These are phyloP conservation scores for Gastrodia elata DNA, from an alignment of 106 monocot genomes.

Conservation along the genomic window DNA sequence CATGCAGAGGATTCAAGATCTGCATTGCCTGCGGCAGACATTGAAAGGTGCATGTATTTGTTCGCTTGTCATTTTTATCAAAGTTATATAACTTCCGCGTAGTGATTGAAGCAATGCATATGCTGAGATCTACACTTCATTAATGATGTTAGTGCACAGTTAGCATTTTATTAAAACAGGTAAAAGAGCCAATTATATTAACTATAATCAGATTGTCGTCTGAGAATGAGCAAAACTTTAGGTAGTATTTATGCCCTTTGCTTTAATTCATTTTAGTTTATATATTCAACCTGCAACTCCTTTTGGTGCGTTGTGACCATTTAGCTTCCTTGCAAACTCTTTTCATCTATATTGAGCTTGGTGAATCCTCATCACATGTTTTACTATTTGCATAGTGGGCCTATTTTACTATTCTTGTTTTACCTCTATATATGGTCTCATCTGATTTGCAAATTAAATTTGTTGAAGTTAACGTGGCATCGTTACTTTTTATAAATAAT, in stretches of 20 bases:
- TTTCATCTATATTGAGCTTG: not conserved
- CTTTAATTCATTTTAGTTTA: not conserved
- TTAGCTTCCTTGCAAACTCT: not conserved
- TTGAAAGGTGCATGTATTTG: slow-evolving; percentile 58
- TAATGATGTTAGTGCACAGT: not conserved
- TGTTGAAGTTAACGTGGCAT: not conserved
- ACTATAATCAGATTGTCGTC: not conserved
- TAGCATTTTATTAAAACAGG: not conserved
- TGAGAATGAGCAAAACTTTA: slow-evolving; percentile 1
- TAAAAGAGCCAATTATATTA: not conserved
- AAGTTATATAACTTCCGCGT: not conserved
- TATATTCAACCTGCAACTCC: not conserved
- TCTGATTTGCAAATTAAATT: not conserved
- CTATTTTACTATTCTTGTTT: not conserved
- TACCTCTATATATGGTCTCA: not conserved
- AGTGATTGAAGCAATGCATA: not conserved
- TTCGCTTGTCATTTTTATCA: not conserved
- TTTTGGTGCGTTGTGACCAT: not conserved
- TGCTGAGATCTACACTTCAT: not conserved
- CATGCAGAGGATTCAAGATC: slow-evolving; percentile 63
- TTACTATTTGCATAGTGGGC: not conserved
- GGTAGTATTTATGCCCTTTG: not conserved
- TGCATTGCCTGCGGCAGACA: slow-evolving; percentile 41
- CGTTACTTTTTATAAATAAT: slow-evolving; percentile 1
- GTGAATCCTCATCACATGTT: not conserved